Evolutionary conservation across 148 eudicot species (phyloP), one percentile per base, ranked within the genome.

Genomic region (Amaranthus palmeri): DNA sequence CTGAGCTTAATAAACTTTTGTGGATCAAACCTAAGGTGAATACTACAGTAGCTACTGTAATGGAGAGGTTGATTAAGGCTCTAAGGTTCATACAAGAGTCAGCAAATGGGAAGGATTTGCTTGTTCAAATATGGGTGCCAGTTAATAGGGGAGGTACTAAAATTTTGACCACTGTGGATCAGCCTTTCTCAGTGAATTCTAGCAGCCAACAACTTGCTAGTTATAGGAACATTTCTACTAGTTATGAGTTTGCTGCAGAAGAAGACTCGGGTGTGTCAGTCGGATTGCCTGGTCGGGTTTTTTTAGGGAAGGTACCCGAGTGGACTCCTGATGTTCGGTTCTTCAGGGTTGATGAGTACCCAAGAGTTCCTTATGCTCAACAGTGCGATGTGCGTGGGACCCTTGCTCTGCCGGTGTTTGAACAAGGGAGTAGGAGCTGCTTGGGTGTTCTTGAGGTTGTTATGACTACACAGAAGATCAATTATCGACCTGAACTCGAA

Each of bases 281-380:
- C 70, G 97, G 97, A 36, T 80, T 92, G 72, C 96, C 96, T 55
- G 96, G 92, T 7, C 56, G 96, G 58, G 98, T 92, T 25, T 92
- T 86, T 67, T 78, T 77, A 73, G 88, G 82, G 17, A 88, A 87
- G 75, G 98, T 90, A 47, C 96, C 98, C 4, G 98, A 92, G 77
- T 92, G 98, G 98, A 90, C 90, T 15, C 98, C 98, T 45, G 98
- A 92, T 87, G 98, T 92, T 73, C 79, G 89, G 5, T 88, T 88
- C 57, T 92, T 90, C 55, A 78, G 84, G 72, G 80, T 74, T 14
- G 93, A 92, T 47, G 97, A 92, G 83, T 92, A 86, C 61, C 90
- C 88, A 8, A 76, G 97, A 75, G 96, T 92, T 76, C 72, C 79
- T 61, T 86, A 92, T 78, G 96, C 98, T 14, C 81, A 87, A 59